These are phyloP conservation scores for Chalciporus pseudorubinellus DNA, from an alignment of 768 basidiomycete species.

Conservation along the genomic window DNA sequence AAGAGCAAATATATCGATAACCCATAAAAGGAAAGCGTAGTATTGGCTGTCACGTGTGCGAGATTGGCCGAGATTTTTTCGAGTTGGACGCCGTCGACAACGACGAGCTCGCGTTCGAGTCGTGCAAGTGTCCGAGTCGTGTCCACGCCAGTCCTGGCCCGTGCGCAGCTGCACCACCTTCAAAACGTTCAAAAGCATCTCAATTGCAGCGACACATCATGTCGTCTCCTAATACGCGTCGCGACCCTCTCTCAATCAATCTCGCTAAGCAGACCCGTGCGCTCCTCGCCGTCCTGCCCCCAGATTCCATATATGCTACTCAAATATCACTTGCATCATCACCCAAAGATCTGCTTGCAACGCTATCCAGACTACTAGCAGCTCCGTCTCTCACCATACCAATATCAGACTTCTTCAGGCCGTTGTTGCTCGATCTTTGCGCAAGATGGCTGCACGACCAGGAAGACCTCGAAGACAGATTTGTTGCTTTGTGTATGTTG, in stretches of 20 bases:
- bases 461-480: slow-evolving; percentile 46
- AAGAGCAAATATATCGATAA: slow-evolving; percentile 23
- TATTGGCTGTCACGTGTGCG: slow-evolving; percentile 22
- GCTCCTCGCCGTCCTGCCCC: slow-evolving; percentile 45
- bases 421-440: slow-evolving; percentile 75
- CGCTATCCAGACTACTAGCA: slow-evolving; percentile 59
- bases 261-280: slow-evolving; percentile 49
- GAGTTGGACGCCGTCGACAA: not conserved
- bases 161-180: not conserved
- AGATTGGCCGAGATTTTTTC: slow-evolving; percentile 3
- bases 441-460: slow-evolving; percentile 74
- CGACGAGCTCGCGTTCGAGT: not conserved
- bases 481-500: slow-evolving; percentile 60
- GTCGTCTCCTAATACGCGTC: slow-evolving; percentile 19
- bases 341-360: slow-evolving; percentile 44
- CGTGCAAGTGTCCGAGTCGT: not conserved
- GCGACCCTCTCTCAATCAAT: slow-evolving; percentile 62
- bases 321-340: slow-evolving; percentile 41
- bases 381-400: slow-evolving; percentile 59
- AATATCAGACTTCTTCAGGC: slow-evolving; percentile 68
- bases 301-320: slow-evolving; percentile 38
- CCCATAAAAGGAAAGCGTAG: slow-evolving; percentile 13
- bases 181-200: not conserved
- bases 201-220: slow-evolving; percentile 5
- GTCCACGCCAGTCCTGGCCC: not conserved